Conservation (phyloP, 2,329 filamentous ascomycete species). For the Fusarium tjaetaba region DNA sequence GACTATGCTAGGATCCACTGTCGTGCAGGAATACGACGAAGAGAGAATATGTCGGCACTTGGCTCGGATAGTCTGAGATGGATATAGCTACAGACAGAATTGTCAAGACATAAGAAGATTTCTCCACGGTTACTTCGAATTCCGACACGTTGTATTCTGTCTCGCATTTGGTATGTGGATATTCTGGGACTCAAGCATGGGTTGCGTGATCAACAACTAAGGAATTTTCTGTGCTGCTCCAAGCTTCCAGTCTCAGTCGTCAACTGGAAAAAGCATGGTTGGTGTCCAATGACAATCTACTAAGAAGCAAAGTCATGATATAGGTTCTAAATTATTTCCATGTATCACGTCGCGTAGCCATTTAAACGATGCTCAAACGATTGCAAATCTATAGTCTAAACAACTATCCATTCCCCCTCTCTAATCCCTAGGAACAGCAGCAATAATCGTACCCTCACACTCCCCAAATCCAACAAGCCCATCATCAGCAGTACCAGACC, state of each 20-base stretch:
- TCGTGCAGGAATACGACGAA: not conserved
- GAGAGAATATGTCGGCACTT: not conserved
- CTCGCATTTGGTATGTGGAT: too few species aligned
- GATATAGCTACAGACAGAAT: rapidly evolving
- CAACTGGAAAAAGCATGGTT: too few species aligned
- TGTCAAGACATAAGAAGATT: rapidly evolving
- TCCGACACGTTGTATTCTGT: too few species aligned
- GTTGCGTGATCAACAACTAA: too few species aligned
- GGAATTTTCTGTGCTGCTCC: too few species aligned
- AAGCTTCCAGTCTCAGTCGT: too few species aligned
- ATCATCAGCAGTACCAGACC: slow-evolving; percentile 18
- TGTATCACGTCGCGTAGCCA: not conserved
- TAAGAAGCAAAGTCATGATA: rapidly evolving
- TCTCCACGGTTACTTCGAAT: rapidly evolving
- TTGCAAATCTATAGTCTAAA: not conserved
- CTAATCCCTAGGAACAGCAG: not conserved
- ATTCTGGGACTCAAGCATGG: too few species aligned
- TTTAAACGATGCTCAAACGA: rapidly evolving
- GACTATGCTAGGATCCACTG: rapidly evolving
- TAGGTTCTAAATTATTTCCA: rapidly evolving
- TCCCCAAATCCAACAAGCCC: slow-evolving; percentile 36
- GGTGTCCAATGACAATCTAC: too few species aligned
- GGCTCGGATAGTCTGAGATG: not conserved
- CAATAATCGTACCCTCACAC: slow-evolving; percentile 17
- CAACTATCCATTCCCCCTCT: not conserved